Base-by-base conservation (phyloP, 164 flowering plant genomes). In the Umbellularia californica region DNA sequence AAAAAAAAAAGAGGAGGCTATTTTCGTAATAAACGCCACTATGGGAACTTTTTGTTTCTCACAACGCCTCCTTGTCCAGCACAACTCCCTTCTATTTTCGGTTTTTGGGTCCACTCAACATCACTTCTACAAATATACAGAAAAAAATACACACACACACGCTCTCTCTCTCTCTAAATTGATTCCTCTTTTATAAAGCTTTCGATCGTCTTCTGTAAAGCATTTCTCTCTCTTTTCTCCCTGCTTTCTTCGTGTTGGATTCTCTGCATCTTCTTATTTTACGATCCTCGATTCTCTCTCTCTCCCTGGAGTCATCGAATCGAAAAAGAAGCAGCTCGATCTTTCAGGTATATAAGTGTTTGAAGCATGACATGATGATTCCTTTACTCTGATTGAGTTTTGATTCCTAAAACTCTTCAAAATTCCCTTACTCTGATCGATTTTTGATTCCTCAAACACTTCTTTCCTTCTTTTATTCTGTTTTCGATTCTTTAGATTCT, bases 151-250 rank as follows among this genome's bases (percentile, higher is more conserved):
- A n/a, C n/a, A n/a, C n/a, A n/a, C n/a, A 67, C 11, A 2, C 69
- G 7, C 47, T 41, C 19, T 30, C n/a, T 67, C 69, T 67, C 69
- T 67, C 69, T 67, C 69, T 67, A 5, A 28, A 33, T 28, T n/a
- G 69, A 67, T 67, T 28, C 12, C 47, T 17, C 17, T 15, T 67
- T 28, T 5, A 67, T 25, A 67, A 30, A 14, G 69, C 50, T 67
- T 67, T 67, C 69, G 69, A 67, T 67, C 69, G 28, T 5, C 28
- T 35, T 55, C 19, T 15, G 60, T 20, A 55, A 55, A 15, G 20
- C 60, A 55, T 55, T 55, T 55, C 60, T 55, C 60, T 20, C n/a
- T 55, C 20, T 55, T 55, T 55, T 55, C n/a, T 55, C 5, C 20
- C 20, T 2, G 12, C n/a, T 55, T 20, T 14, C 60, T 55, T n/a